These are phyloP conservation scores for Apiotrichum laibachii DNA, from an alignment of 1,284 basidiomycete genomes.

Conservation along the genomic window DNA sequence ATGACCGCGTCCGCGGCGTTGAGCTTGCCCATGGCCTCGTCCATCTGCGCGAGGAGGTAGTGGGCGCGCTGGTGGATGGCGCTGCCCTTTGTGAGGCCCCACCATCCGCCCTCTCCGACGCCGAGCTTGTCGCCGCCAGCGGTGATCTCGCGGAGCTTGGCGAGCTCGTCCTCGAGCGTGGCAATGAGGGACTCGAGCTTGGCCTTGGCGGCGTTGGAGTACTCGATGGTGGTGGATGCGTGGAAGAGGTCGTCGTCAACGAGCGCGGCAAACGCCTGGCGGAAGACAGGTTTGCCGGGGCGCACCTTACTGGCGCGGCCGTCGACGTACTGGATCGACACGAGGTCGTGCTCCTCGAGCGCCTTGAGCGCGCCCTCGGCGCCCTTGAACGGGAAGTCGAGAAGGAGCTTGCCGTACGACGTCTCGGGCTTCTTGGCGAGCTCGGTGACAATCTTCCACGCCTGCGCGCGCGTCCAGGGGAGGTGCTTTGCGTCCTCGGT, in stretches of 20 bases:
- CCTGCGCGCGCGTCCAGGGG: conserved; percentile 82
- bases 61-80: conserved; percentile 64
- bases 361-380: conserved; percentile 75
- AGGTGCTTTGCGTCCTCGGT: conserved; percentile 76
- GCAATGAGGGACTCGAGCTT: conserved; percentile 65
- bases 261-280: conserved; percentile 76
- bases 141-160: conserved; percentile 62
- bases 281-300: conserved; percentile 86
- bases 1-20: conserved; percentile 68
- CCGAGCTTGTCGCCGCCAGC: conserved; percentile 42
- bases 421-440: conserved; percentile 72
- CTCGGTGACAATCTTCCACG: conserved; percentile 76
- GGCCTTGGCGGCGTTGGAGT: conserved; percentile 71
- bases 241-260: conserved; percentile 75
- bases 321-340: conserved; percentile 71
- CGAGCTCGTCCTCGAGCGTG: conserved; percentile 72
- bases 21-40: conserved; percentile 64
- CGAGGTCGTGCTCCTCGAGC: conserved; percentile 87
- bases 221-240: conserved; percentile 75
- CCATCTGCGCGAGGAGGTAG: conserved; percentile 74
- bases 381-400: conserved; percentile 87
- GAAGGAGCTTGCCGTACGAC: conserved; percentile 72
- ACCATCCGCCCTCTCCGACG: conserved; percentile 24
- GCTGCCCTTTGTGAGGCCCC: conserved; percentile 54
- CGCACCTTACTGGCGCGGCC: conserved; percentile 80